Evolutionary conservation across 768 basidiomycete genomes (phyloP).

Genomic region (Filobasidium wieringae): DNA sequence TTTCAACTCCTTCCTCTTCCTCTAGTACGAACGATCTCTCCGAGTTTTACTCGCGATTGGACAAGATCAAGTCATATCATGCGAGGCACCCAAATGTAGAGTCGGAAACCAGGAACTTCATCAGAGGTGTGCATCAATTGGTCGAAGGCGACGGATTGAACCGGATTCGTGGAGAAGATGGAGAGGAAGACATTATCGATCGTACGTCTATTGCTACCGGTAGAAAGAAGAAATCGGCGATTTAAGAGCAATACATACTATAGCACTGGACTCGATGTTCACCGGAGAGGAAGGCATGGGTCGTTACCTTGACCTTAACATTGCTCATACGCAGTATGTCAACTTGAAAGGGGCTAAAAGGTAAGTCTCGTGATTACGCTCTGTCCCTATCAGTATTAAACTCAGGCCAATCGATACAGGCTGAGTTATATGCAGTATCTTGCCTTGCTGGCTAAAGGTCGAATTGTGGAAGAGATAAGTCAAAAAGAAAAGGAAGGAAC

Average conservation of each 20-base stretch:
- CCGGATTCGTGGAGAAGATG: conserved; percentile 53
- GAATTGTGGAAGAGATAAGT: conserved; percentile 41
- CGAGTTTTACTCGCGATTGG: conserved; percentile 92
- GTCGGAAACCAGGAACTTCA: conserved; percentile 43
- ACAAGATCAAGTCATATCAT: conserved; percentile 92
- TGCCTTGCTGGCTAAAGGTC: conserved; percentile 62
- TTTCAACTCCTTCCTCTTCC: conserved; percentile 33
- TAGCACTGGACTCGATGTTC: conserved; percentile 51
- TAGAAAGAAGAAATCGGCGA: not conserved
- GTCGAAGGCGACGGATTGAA: conserved; percentile 44
- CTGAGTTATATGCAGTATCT: conserved; percentile 87
- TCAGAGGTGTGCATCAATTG: conserved; percentile 68
- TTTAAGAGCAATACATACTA: not conserved
- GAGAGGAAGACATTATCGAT: conserved; percentile 60
- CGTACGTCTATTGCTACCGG: conserved; percentile 59
- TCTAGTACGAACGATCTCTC: conserved; percentile 50
- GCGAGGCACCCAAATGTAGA: conserved; percentile 1
- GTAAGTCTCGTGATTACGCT: not conserved
- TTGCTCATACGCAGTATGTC: conserved; percentile 73
- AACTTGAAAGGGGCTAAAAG: conserved; percentile 65
- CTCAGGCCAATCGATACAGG: conserved; percentile 36
- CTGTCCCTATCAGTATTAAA: conserved; percentile 39
- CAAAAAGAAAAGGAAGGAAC: conserved; percentile 31
- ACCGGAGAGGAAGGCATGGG: conserved; percentile 94
- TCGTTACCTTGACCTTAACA: conserved; percentile 84